These are phyloP conservation scores for Lepidium africanum DNA, from an alignment of 345 rosid genomes.

Conservation along the genomic window DNA sequence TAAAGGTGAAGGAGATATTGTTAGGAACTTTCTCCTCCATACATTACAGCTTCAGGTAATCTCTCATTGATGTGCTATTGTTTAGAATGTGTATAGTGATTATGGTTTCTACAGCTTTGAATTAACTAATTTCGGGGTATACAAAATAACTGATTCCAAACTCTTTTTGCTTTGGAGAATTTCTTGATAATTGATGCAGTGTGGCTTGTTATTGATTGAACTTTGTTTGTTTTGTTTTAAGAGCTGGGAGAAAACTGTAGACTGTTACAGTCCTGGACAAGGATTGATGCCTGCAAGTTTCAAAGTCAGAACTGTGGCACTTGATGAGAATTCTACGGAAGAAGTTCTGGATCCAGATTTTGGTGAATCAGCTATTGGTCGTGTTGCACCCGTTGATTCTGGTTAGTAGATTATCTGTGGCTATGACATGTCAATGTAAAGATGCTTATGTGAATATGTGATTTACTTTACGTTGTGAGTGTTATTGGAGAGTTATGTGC, in stretches of 20 bases:
- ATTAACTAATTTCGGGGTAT: background rate
- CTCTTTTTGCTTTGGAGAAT: too few species aligned
- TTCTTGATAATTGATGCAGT: background rate
- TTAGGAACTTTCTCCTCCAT: conserved; percentile 90
- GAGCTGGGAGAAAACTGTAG: conserved; percentile 98
- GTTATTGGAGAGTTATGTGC: background rate
- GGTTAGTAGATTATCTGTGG: conserved; percentile 35
- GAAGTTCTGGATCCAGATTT: conserved; percentile 91
- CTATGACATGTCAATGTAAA: background rate
- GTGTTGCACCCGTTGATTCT: conserved; percentile 94
- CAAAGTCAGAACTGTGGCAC: conserved; percentile 62
- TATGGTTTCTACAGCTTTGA: background rate
- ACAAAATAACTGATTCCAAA: too few species aligned
- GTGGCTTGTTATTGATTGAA: background rate
- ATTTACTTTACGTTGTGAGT: background rate
- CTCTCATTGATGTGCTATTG: background rate
- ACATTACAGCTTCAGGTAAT: conserved; percentile 88
- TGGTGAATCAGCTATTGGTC: conserved; percentile 91
- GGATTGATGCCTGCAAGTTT: conserved; percentile 96
- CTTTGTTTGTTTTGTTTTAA: conserved; percentile 13
- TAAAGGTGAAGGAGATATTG: conserved; percentile 88
- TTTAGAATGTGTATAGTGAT: background rate
- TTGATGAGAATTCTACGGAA: conserved; percentile 57
- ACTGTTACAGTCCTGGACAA: conserved; percentile 90
- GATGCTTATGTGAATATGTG: background rate